Conservation (phyloP, 2,329 filamentous ascomycete genomes). For the Colletotrichum graminicola region DNA sequence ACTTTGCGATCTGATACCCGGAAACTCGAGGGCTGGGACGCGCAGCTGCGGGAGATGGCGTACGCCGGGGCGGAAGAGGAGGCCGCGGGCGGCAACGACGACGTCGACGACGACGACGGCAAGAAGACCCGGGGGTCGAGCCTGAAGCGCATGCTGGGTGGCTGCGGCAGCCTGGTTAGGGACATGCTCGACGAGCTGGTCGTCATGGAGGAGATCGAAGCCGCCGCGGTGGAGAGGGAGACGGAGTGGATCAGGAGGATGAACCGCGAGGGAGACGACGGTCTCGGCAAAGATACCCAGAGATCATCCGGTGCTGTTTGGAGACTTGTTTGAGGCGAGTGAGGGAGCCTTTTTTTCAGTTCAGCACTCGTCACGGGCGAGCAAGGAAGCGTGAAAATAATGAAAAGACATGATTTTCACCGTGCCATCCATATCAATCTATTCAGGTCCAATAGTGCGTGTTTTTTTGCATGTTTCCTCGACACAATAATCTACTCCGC, state of each 20-base stretch:
- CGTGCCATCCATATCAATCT: neutral
- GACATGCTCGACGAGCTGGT: constrained; percentile 73
- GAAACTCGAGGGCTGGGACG: constrained; percentile 67
- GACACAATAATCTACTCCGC: neutral
- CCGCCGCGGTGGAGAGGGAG: constrained; percentile 67
- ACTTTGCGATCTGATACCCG: no score
- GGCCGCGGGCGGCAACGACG: constrained; percentile 37
- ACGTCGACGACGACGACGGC: constrained; percentile 17
- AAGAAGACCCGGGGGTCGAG: constrained; percentile 50
- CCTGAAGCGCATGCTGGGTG: constrained; percentile 61
- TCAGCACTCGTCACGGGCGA: neutral
- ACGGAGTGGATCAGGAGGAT: constrained; percentile 69
- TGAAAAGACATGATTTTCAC: neutral
- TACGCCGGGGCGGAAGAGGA: constrained; percentile 46
- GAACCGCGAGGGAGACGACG: constrained; percentile 58
- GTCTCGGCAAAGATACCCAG: constrained; percentile 47
- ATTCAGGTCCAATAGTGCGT: neutral
- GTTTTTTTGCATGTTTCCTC: neutral
- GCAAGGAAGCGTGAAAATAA: neutral
- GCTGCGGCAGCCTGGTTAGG: constrained; percentile 62
- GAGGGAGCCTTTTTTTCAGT: neutral
- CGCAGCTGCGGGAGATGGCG: constrained; percentile 60
- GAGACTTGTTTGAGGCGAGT: constrained; percentile 49
- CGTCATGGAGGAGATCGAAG: constrained; percentile 73
- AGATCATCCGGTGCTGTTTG: constrained; percentile 63